These are phyloP conservation scores for Lagerstroemia speciosa DNA, from an alignment of 345 rosid genomes.

Conservation along the genomic window DNA sequence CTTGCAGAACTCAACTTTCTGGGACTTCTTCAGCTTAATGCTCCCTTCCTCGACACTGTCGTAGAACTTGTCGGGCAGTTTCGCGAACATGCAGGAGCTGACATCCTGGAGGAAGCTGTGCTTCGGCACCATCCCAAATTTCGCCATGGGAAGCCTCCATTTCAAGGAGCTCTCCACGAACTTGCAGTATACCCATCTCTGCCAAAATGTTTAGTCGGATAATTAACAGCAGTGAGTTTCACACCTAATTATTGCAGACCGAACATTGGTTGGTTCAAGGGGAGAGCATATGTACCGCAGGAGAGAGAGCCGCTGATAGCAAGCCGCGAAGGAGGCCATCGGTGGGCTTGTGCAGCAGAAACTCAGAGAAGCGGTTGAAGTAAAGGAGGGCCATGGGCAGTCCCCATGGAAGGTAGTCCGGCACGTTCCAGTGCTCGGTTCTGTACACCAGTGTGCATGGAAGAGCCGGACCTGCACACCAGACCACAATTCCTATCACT, in stretches of 20 bases:
- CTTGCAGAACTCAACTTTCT: conserved; percentile 19
- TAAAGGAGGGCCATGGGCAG: conserved; percentile 21
- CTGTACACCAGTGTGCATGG: conserved; percentile 33
- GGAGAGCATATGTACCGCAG: conserved; percentile 22
- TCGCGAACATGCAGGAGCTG: conserved; percentile 20
- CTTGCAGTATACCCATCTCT: conserved; percentile 29
- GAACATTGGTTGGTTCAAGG: neutral
- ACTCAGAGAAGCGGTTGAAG: conserved; percentile 38
- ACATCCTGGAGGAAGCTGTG: conserved; percentile 23
- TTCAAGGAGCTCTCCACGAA: conserved; percentile 25
- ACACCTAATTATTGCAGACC: no score
- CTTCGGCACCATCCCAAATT: conserved; percentile 36
- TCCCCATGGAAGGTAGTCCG: conserved; percentile 40
- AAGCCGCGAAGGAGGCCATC: conserved; percentile 28
- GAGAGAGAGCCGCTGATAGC: conserved; percentile 29
- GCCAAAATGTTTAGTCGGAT: neutral
- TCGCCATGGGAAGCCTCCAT: conserved; percentile 22
- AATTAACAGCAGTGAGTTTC: neutral
- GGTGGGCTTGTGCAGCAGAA: conserved; percentile 40
- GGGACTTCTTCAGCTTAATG: conserved; percentile 34
- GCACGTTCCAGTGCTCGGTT: conserved; percentile 33
- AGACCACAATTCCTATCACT: neutral
- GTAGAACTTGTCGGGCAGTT: conserved; percentile 21
- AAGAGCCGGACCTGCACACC: conserved; percentile 18
- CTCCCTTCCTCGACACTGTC: conserved; percentile 35